These are phyloP conservation scores for Nicotiana attenuata DNA, from an alignment of 257 asterid species.

Conservation along the genomic window DNA sequence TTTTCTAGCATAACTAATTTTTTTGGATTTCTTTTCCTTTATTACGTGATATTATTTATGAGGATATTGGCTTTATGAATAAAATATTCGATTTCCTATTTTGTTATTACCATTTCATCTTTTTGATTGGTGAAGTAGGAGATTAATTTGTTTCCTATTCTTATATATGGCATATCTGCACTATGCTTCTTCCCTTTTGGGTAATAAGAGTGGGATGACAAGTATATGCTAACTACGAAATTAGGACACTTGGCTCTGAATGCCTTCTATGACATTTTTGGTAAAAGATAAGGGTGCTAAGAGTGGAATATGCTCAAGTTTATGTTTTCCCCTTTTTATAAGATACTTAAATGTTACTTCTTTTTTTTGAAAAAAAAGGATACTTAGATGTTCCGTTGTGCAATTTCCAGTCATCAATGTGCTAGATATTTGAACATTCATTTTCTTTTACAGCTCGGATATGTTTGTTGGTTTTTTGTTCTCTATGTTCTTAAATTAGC, in stretches of 20 bases:
- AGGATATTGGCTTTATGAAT: not conserved
- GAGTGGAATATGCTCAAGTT: too few relatives aligned
- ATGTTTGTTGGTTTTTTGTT: too few relatives aligned
- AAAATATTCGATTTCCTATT: not conserved
- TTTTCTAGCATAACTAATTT: not conserved
- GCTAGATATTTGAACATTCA: too few relatives aligned
- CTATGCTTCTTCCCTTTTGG: not conserved
- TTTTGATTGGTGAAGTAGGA: not conserved
- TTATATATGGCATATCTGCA: not conserved
- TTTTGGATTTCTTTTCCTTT: not conserved
- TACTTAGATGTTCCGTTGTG: too few relatives aligned
- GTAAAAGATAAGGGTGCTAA: too few relatives aligned
- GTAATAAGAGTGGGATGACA: not conserved
- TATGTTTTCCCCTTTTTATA: too few relatives aligned
- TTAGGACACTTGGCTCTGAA: not conserved
- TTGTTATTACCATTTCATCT: not conserved
- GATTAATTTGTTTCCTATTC: not conserved
- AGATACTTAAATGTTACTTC: too few relatives aligned
- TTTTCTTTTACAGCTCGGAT: too few relatives aligned
- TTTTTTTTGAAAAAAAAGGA: too few relatives aligned
- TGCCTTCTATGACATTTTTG: not conserved
- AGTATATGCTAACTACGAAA: not conserved
- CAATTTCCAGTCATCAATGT: too few relatives aligned
- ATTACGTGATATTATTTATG: not conserved
- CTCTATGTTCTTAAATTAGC: too few relatives aligned